Conservation (phyloP, 2,329 filamentous ascomycete species). For the Penicillium verrucosum region DNA sequence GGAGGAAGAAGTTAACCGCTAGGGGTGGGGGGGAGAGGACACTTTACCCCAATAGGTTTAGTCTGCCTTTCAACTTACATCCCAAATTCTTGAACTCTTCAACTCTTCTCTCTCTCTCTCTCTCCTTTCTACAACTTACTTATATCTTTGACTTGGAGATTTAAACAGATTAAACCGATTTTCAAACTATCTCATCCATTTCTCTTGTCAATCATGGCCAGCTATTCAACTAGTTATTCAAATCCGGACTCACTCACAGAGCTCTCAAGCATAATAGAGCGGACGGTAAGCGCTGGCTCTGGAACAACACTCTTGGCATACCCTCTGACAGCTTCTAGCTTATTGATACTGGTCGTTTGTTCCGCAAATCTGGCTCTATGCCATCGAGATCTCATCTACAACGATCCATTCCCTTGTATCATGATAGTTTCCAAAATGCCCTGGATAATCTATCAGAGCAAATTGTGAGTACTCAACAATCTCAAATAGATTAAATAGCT, state of each 20-base stretch:
- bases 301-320: conserved; percentile 3
- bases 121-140: not conserved
- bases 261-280: conserved; percentile 11
- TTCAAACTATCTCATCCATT: no score
- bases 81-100: not conserved
- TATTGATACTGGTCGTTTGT: conserved; percentile 42
- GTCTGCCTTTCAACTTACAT: conserved; percentile 4
- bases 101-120: not conserved
- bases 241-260: conserved; percentile 9
- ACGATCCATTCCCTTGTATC: conserved; percentile 36
- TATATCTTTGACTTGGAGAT: not conserved
- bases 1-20: conserved; percentile 22
- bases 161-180: no score
- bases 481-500: not conserved
- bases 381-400: conserved; percentile 37
- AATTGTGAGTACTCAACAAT: conserved; percentile 35
- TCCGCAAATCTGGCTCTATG: conserved; percentile 36
- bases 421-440: conserved; percentile 41
- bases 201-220: not conserved
- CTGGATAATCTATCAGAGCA: conserved; percentile 43
- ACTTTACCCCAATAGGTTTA: conserved; percentile 23
- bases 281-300: conserved; percentile 6
- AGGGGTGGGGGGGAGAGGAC: conserved; percentile 20
- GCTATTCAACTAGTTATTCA: conserved; percentile 3
- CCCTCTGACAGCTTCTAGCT: conserved; percentile 33